Evolutionary conservation across 306 rosid genomes (phyloP), one percentile per base, ranked within the genome.

Genomic region (Cucurbita maxima): DNA sequence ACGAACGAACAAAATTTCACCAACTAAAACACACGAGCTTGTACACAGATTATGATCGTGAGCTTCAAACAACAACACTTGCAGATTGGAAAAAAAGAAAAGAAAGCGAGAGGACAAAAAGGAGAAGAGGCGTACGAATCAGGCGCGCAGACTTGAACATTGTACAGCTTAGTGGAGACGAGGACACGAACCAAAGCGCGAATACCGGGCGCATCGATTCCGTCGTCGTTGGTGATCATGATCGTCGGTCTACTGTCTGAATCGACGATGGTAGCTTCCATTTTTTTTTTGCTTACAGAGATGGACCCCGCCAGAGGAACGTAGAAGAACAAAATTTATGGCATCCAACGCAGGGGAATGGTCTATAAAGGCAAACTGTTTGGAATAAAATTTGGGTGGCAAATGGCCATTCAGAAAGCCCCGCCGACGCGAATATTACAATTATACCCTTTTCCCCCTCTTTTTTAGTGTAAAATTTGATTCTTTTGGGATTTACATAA

Each of bases 181-280:
- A 91, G 89, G n/a, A 78, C 88, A 3, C 76, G 81, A 74, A 94
- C 99, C 80, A 94, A 68, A 58, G 97, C 84, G 76, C 84, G 86
- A 12, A 94, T 85, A 8, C 99, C 99, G 11, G 97, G 88, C 7
- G 92, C 99, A 16, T 94, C 90, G 73, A 94, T 91, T 20, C 99
- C 99, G 40, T 94, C 99, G 83, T 94, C 99, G 86, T 94, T 94
- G 18, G 99, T 94, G 10, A 94, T 72, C 86, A 94, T 71, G 74
- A 94, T 80, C 75, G 96, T 85, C 1, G 88, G 81, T 25, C 40
- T 60, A 48, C 79, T 19, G 15, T 70, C 51, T 43, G 76, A 50
- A 75, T 14, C 54, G 25, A 76, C 62, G 20, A 36, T 19, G 68
- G 0, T 38, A 30, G 53, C 79, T 67, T 83, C 90, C 96, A 92